phyloP scores from a whole-genome alignment of 768 basidiomycete species.

The Mycena capillaripes region DNA sequence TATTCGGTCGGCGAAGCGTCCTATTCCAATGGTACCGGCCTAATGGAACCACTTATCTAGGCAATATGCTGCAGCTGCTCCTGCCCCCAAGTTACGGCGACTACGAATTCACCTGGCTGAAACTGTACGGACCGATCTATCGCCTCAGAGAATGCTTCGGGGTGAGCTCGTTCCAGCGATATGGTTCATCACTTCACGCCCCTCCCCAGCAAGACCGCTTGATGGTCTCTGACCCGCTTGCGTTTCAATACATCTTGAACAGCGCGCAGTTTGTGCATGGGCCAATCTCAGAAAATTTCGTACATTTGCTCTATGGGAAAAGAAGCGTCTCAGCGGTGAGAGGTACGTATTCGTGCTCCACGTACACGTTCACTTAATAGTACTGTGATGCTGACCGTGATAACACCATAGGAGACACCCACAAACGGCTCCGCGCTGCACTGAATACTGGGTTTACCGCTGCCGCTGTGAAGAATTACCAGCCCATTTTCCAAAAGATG shows the following conservation, averaged over 20 bases:
- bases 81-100: neutral
- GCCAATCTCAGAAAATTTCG: neutral
- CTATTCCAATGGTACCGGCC: neutral
- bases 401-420: neutral
- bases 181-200: neutral
- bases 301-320: conserved; percentile 3
- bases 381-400: neutral
- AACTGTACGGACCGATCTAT: neutral
- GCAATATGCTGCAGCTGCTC: neutral
- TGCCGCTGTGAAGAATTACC: neutral
- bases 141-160: conserved; percentile 6
- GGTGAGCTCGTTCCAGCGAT: neutral
- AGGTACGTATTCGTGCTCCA: neutral
- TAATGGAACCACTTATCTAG: neutral
- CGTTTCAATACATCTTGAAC: conserved; percentile 10
- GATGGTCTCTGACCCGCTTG: conserved; percentile 7
- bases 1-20: neutral
- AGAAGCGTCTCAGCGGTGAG: neutral
- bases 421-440: conserved; percentile 1
- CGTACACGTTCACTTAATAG: neutral
- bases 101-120: conserved; percentile 12
- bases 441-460: conserved; percentile 7
- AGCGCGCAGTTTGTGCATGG: neutral
- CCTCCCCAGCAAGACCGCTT: conserved; percentile 19
- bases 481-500: neutral